phyloP scores from a whole-genome alignment of 805 yeast species.

The Lachancea quebecensis region DNA sequence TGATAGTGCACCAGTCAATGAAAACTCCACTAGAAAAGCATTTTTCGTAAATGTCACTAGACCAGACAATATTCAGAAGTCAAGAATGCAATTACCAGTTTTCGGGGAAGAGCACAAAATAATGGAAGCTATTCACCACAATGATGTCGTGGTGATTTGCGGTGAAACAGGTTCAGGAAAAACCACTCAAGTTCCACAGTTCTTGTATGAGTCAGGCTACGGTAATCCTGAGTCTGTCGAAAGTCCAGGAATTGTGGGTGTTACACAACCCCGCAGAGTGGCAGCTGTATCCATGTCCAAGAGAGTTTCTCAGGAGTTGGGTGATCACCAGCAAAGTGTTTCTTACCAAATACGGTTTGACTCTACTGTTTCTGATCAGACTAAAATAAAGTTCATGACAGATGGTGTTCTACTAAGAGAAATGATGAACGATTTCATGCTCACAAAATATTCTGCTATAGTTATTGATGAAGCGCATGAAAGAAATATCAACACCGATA shows the following conservation, averaged over 20 bases:
- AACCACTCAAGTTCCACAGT: constrained; percentile 97
- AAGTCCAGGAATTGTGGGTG: constrained; percentile 90
- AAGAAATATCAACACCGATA: constrained; percentile 92
- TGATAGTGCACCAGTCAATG: constrained; percentile 55
- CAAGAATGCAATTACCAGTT: constrained; percentile 75
- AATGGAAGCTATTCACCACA: constrained; percentile 92
- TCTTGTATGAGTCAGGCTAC: constrained; percentile 86
- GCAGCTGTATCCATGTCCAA: constrained; percentile 90
- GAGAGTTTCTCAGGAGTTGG: constrained; percentile 71
- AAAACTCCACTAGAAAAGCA: constrained; percentile 45
- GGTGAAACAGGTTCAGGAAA: constrained; percentile 99
- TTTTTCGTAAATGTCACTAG: constrained; percentile 64
- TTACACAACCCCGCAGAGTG: constrained; percentile 93
- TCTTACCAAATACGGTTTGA: constrained; percentile 83
- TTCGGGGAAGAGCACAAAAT: constrained; percentile 83
- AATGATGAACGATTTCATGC: constrained; percentile 79
- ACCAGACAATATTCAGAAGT: constrained; percentile 54
- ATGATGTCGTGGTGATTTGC: constrained; percentile 83
- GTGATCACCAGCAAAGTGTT: constrained; percentile 61
- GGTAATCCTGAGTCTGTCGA: constrained; percentile 50
- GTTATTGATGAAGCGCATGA: constrained; percentile 98
- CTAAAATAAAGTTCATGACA: constrained; percentile 83
- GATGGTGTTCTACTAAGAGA: constrained; percentile 92
- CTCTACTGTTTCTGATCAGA: constrained; percentile 52
- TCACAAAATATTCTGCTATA: constrained; percentile 76